Evolutionary conservation across 2,329 filamentous ascomycete species (phyloP), one percentile per base, ranked within the genome.

Genomic region (Aspergillus sojae): DNA sequence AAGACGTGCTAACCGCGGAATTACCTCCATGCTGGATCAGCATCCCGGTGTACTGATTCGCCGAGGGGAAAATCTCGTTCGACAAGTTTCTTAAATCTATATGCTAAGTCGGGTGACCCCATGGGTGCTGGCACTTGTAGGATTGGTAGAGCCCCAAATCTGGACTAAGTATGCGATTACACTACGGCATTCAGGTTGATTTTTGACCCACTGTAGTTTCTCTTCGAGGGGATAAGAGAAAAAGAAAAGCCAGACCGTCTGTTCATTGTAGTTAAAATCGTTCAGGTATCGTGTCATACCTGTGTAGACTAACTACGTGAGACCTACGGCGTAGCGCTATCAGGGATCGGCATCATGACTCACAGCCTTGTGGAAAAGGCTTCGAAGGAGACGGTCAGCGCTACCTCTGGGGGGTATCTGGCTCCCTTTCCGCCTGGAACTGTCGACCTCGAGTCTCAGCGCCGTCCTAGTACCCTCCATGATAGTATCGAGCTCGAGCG

Each of bases 401-500:
- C n/a, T 14, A 30, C 52, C 14, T 21, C 21, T 9, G 52, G 26
- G 10, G 52, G 52, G n/a, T 30, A 36, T 23, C 26, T 30, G 39
- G 39, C 39, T 10, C 39, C 39, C 12, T n/a, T 16, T n/a, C 30
- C 52, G n/a, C 52, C 19, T 26, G n/a, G 32, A 36, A 4, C 11
- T 23, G 52, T 10, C 19, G 52, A 54, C 32, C 52, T 54, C n/a
- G 52, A 54, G 32, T 34, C 52, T 3, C 52, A 54, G 19, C 30
- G 11, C 19, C 30, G 30, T 23, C 30, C n/a, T 4, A 36, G 30
- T 12, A 32, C 52, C 52, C 30, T n/a, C 19, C 52, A 54, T 26
- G 52, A 54, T 32, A 54, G 21, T 5, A 5, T 54, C 9, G 66
- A 66, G 58, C 52, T 68, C 16, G 63, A 67, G 34, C 61, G 67